These are phyloP conservation scores for Pythium volutum DNA, from an alignment of 352 stramenopile genomes.

Conservation along the genomic window DNA sequence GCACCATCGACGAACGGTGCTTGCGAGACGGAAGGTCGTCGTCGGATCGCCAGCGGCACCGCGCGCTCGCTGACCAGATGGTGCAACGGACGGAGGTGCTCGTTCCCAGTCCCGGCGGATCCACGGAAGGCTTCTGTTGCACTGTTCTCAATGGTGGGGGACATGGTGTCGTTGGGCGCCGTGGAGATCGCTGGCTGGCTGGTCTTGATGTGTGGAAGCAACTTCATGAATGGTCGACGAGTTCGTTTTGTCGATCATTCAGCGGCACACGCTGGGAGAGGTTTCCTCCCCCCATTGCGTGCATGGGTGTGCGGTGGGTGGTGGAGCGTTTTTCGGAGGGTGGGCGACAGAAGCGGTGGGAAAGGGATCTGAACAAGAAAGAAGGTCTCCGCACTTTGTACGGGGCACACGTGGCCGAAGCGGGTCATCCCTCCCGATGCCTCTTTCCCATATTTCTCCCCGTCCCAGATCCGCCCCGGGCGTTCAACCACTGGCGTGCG, in stretches of 20 bases:
- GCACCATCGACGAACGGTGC: neutral
- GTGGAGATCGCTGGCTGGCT: neutral
- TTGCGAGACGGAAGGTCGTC: neutral
- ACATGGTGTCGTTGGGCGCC: neutral
- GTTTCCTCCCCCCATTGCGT: neutral
- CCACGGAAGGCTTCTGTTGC: conserved; percentile 2
- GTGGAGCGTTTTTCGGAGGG: conserved; percentile 1
- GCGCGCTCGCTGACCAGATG: conserved; percentile 4
- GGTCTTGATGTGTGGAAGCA: conserved; percentile 7
- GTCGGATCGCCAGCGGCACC: conserved; percentile 5
- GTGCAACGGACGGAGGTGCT: conserved; percentile 8
- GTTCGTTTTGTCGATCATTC: conserved; percentile 11
- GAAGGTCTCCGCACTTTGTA: neutral
- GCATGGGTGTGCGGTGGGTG: neutral
- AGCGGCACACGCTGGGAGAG: neutral
- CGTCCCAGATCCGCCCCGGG: conserved; percentile 6
- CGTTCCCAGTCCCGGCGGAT: neutral
- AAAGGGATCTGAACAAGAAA: conserved; percentile 3
- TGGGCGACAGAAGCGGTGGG: neutral
- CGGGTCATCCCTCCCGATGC: conserved; percentile 7
- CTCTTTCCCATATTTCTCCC: conserved; percentile 14
- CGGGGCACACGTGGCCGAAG: neutral
- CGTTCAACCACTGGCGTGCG: conserved; percentile 2
- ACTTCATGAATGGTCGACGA: conserved; percentile 22
- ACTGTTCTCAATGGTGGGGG: conserved; percentile 8